Evolutionary conservation across 345 rosid species (phyloP).

Genomic region (Boechera retrofracta): DNA sequence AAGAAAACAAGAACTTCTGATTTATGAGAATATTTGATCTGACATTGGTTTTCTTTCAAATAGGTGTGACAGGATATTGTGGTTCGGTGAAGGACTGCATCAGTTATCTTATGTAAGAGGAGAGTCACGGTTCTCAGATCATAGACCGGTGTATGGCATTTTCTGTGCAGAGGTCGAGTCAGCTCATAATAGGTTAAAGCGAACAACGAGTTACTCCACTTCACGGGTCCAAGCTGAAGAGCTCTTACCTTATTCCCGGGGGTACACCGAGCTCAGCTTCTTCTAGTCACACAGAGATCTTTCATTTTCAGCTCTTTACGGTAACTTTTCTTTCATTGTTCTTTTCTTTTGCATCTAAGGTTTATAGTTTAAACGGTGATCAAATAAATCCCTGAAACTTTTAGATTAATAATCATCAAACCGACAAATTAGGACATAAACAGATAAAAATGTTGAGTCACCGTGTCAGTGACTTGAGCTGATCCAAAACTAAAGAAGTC

Average conservation of each 20-base stretch:
- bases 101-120: conserved; percentile 91
- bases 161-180: conserved; percentile 97
- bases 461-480: conserved; percentile 41
- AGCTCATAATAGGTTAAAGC: conserved; percentile 70
- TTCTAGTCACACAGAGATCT: conserved; percentile 50
- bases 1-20: neutral
- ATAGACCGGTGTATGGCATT: conserved; percentile 94
- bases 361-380: conserved; percentile 4
- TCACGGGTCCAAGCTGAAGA: conserved; percentile 93
- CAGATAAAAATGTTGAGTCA: conserved; percentile 21
- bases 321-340: conserved; percentile 38
- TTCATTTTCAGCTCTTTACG: conserved; percentile 18
- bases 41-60: conserved; percentile 8
- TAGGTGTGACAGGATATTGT: conserved; percentile 97
- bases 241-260: conserved; percentile 88
- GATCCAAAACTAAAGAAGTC: conserved; percentile 34
- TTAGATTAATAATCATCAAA: neutral
- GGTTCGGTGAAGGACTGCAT: conserved; percentile 97
- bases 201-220: conserved; percentile 78
- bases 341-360: conserved; percentile 11
- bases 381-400: neutral
- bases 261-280: conserved; percentile 95
- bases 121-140: conserved; percentile 96
- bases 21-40: conserved; percentile 15
- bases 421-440: conserved; percentile 7